Conservation (phyloP, 2,329 filamentous ascomycete genomes). For the Pseudogymnoascus verrucosus region DNA sequence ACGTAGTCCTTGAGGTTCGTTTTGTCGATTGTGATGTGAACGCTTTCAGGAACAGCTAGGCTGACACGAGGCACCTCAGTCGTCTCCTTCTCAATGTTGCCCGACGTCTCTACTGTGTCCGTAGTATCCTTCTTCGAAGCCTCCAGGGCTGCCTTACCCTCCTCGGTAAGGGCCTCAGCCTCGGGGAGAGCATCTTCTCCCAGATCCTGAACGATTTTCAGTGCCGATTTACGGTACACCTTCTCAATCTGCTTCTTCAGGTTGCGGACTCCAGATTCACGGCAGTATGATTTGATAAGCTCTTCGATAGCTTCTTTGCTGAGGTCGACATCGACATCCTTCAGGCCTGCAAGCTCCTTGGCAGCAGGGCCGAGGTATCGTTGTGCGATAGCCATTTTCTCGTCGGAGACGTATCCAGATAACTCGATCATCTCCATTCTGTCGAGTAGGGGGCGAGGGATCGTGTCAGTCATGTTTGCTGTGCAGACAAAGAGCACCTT, state of each 20-base stretch:
- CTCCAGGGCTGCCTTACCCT: conserved; percentile 71
- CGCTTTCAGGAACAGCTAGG: conserved; percentile 74
- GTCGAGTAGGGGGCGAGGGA: conserved; percentile 85
- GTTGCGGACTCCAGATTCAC: conserved; percentile 93
- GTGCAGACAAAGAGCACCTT: conserved; percentile 99
- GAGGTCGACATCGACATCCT: conserved; percentile 83
- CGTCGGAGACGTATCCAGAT: conserved; percentile 92
- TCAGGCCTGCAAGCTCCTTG: conserved; percentile 86
- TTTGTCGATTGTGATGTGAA: conserved; percentile 79
- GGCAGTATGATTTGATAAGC: conserved; percentile 96
- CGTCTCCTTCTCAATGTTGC: conserved; percentile 46
- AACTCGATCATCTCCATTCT: conserved; percentile 97
- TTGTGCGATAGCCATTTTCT: conserved; percentile 98
- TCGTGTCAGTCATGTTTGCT: conserved; percentile 97
- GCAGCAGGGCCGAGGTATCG: conserved; percentile 86
- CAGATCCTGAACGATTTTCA: conserved; percentile 94
- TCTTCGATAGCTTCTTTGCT: conserved; percentile 85
- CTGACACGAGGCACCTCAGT: conserved; percentile 63
- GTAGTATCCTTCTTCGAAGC: conserved; percentile 59
- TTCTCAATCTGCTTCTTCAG: conserved; percentile 99
- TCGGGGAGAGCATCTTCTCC: conserved; percentile 79
- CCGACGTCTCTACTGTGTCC: conserved; percentile 54
- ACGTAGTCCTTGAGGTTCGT: conserved; percentile 95
- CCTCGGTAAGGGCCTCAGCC: conserved; percentile 72
- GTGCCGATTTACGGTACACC: conserved; percentile 91